Conservation (phyloP, 1,139 yeast species). For the Hemisphaericaspora xylofermentans region DNA sequence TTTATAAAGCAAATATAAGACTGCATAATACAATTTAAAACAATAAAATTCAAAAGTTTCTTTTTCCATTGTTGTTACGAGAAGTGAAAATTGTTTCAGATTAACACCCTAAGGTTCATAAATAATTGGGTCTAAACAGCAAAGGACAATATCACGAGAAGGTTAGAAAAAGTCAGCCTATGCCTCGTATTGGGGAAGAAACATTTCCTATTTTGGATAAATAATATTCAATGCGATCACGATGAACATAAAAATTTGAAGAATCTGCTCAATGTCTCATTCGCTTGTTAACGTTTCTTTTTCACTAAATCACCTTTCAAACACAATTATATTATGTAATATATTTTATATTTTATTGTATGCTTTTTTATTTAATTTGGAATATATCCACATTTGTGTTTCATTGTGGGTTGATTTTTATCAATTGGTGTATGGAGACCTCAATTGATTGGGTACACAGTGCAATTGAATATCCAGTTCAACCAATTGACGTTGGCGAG, state of each 20-base stretch:
- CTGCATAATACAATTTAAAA: not conserved
- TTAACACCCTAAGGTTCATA: too few relatives aligned
- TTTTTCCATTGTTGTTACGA: not conserved
- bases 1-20: not conserved
- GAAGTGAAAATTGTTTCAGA: too few relatives aligned
- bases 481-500: not conserved
- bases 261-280: not conserved
- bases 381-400: not conserved
- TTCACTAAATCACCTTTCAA: not conserved
- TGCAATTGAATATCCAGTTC: not conserved
- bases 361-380: not conserved
- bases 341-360: not conserved
- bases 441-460: not conserved
- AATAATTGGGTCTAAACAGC: not conserved
- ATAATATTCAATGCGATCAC: too few relatives aligned
- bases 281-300: conserved; percentile 3
- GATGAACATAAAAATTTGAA: too few relatives aligned
- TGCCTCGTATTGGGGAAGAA: too few relatives aligned
- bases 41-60: not conserved
- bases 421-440: not conserved
- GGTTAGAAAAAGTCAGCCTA: not conserved
- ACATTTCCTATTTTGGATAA: too few relatives aligned
- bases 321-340: not conserved
- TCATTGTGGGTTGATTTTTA: not conserved
- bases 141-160: not conserved